A percentile compares a stretch with the other conserved stretches of the same genome.
Evolutionary conservation across 805 yeast species (phyloP).

Genomic region (Kuraishia piskuri): DNA sequence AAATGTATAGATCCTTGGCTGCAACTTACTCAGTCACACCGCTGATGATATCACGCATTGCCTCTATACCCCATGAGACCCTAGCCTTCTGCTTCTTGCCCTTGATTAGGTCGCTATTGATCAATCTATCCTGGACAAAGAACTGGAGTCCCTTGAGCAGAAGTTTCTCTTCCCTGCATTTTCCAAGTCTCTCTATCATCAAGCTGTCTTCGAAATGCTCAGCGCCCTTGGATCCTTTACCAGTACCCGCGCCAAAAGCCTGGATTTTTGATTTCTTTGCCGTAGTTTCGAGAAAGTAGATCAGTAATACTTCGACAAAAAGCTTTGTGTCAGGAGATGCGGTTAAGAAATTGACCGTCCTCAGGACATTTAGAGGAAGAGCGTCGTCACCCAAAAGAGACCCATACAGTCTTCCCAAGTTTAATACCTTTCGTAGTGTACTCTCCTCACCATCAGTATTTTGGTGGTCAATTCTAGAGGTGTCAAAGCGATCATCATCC

Average conservation of each 20-base stretch:
- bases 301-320: constrained; percentile 67
- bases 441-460: constrained; percentile 38
- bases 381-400: constrained; percentile 63
- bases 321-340: constrained; percentile 50
- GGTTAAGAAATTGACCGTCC: constrained; percentile 66
- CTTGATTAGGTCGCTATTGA: constrained; percentile 35
- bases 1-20: too few species aligned
- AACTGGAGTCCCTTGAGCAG: constrained; percentile 60
- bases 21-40: constrained; percentile 17
- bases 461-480: constrained; percentile 18
- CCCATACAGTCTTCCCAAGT: constrained; percentile 79
- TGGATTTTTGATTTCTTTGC: constrained; percentile 54
- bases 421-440: constrained; percentile 51
- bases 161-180: constrained; percentile 49
- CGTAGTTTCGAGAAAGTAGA: constrained; percentile 54
- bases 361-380: constrained; percentile 63
- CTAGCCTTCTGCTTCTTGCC: constrained; percentile 49
- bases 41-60: constrained; percentile 43
- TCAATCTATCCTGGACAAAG: constrained; percentile 41
- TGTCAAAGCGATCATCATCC: constrained; percentile 27
- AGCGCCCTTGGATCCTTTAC: constrained; percentile 19
- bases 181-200: constrained; percentile 28
- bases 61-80: constrained; percentile 59
- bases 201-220: constrained; percentile 23
- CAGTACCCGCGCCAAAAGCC: constrained; percentile 34